Evolutionary conservation across 2,329 filamentous ascomycete genomes (phyloP).

Genomic region (Exophiala bonariae): DNA sequence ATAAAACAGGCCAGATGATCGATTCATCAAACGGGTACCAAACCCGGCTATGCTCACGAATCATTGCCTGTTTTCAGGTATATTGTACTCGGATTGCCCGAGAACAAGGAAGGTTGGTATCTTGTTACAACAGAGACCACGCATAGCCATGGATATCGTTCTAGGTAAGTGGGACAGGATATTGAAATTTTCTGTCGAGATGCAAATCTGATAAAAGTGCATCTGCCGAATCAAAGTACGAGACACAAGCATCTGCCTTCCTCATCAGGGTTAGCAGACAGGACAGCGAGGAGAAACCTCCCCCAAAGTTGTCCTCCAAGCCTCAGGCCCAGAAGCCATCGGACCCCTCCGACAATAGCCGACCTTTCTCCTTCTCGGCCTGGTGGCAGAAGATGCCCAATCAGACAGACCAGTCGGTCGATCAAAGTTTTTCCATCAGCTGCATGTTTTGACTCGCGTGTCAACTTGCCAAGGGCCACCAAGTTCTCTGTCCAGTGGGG

Average conservation of each 20-base stretch:
- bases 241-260: background rate
- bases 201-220: background rate
- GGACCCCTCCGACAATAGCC: constrained; percentile 6
- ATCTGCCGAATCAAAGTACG: background rate
- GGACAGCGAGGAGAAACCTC: too few species aligned
- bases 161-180: too few species aligned
- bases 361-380: constrained; percentile 1
- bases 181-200: too few species aligned
- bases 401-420: constrained; percentile 1
- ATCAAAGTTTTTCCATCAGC: constrained; percentile 15
- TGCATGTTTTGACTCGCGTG: background rate
- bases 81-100: too few species aligned
- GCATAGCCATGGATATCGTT: too few species aligned
- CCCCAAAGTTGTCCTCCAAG: background rate
- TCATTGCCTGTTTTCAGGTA: too few species aligned
- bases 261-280: background rate
- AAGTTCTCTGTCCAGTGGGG: background rate
- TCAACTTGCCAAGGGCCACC: background rate
- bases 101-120: too few species aligned
- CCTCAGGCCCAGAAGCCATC: background rate
- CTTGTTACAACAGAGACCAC: too few species aligned
- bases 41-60: too few species aligned
- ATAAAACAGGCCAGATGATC: too few species aligned
- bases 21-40: too few species aligned
- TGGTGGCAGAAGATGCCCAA: too few species aligned